Percentiles rank a stretch among this genome's conserved stretches.
Evolutionary conservation across 2,329 filamentous ascomycete species (phyloP).

Genomic region (Aspergillus awamori): DNA sequence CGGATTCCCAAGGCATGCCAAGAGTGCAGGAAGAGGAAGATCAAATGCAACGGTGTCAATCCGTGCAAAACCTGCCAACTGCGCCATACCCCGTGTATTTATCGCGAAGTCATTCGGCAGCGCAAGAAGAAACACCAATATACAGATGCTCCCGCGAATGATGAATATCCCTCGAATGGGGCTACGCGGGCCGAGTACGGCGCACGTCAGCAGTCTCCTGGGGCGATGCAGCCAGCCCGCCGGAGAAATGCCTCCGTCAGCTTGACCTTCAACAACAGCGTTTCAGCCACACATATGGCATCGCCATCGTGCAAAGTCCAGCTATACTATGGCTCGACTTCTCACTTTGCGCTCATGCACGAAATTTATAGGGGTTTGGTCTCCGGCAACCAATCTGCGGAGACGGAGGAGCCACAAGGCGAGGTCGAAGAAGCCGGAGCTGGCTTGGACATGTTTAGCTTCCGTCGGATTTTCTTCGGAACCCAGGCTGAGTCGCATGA

Average conservation of each 20-base stretch:
- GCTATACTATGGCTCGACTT: conserved; percentile 52
- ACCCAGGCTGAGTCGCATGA: conserved; percentile 43
- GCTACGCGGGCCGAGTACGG: conserved; percentile 19
- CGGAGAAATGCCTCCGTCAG: conserved; percentile 26
- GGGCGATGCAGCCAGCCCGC: conserved; percentile 16
- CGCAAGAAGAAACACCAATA: conserved; percentile 38
- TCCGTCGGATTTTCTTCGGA: conserved; percentile 44
- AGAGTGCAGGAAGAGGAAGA: conserved; percentile 47
- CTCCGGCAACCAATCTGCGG: conserved; percentile 21
- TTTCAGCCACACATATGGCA: conserved; percentile 52
- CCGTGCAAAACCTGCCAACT: conserved; percentile 45
- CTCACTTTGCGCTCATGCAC: conserved; percentile 50
- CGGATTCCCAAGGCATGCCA: conserved; percentile 45
- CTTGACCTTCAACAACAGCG: conserved; percentile 44
- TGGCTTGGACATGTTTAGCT: conserved; percentile 44
- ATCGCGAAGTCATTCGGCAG: conserved; percentile 41
- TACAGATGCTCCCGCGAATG: conserved; percentile 14
- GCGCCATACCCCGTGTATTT: conserved; percentile 38
- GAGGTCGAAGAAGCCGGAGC: conserved; percentile 43
- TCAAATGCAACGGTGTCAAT: conserved; percentile 44
- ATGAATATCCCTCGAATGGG: conserved; percentile 4
- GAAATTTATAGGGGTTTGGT: conserved; percentile 41
- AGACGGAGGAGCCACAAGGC: conserved; percentile 25
- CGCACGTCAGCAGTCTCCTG: conserved; percentile 21
- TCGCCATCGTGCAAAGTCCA: conserved; percentile 50